phyloP scores from a whole-genome alignment of 108 stramenopile species.

The Asterionellopsis glacialis region DNA sequence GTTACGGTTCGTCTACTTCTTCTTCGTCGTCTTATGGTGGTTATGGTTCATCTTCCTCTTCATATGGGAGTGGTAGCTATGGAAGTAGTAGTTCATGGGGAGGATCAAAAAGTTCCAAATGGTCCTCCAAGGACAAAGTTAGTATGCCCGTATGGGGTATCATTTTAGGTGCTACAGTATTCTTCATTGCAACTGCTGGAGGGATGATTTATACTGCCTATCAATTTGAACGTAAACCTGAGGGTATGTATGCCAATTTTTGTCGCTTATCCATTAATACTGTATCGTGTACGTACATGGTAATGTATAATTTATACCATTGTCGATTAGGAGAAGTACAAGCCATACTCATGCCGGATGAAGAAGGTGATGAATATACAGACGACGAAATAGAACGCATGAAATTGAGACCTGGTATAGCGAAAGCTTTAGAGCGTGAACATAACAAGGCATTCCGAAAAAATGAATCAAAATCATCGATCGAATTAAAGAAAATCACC shows the following conservation, averaged over 20 bases:
- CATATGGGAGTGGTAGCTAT: no score
- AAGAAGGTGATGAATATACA: constrained; percentile 27
- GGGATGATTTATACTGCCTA: constrained; percentile 39
- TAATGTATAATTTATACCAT: constrained; percentile 37
- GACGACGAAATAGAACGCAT: constrained; percentile 40
- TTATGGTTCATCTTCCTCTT: no score
- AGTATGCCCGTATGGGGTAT: no score
- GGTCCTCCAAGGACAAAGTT: no score
- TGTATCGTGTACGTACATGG: constrained; percentile 12
- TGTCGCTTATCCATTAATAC: constrained; percentile 25
- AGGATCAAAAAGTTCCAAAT: no score
- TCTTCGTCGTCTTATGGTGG: no score
- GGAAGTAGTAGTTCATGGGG: no score
- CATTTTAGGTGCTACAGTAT: no score
- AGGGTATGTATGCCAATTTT: constrained; percentile 37
- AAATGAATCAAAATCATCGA: background rate
- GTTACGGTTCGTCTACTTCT: no score
- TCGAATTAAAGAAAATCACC: background rate
- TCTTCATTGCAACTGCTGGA: background rate
- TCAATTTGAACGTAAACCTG: constrained; percentile 21
- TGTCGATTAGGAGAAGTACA: constrained; percentile 39
- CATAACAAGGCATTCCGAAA: constrained; percentile 33
- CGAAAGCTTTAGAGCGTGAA: constrained; percentile 34
- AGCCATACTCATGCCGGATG: constrained; percentile 18
- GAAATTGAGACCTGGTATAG: constrained; percentile 37